These are phyloP conservation scores for Colletotrichum gigasporum DNA, from an alignment of 2,329 filamentous ascomycete species.

Conservation along the genomic window DNA sequence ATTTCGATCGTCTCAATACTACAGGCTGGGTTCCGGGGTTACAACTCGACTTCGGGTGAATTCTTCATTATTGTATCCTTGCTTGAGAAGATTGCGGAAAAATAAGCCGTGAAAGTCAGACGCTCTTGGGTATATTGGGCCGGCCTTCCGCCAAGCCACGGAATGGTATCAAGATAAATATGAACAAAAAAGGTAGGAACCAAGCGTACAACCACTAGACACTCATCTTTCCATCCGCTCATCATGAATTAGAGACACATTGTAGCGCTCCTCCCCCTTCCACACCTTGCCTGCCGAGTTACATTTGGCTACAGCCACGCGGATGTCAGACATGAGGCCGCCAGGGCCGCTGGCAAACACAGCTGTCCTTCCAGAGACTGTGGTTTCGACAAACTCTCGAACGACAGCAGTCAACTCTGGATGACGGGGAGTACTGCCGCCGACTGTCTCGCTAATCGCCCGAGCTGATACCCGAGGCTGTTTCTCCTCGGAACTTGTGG, in stretches of 20 bases:
- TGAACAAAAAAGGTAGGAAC: not conserved
- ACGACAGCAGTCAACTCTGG: constrained; percentile 60
- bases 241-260: constrained; percentile 68
- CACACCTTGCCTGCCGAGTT: constrained; percentile 65
- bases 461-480: constrained; percentile 30
- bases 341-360: constrained; percentile 70
- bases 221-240: constrained; percentile 64
- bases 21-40: no score
- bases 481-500: constrained; percentile 34
- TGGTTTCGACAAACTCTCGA: constrained; percentile 56
- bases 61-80: no score
- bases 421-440: constrained; percentile 38
- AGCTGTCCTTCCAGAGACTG: constrained; percentile 58
- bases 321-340: constrained; percentile 66
- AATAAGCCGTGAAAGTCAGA: not conserved
- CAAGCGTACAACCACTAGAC: not conserved
- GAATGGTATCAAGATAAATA: not conserved
- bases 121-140: not conserved
- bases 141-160: not conserved
- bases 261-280: constrained; percentile 64
- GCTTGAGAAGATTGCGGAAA: no score
- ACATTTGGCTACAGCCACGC: constrained; percentile 60
- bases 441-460: constrained; percentile 31
- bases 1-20: no score
- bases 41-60: no score